These are phyloP conservation scores for Claviceps lovelessii DNA, from an alignment of 2,329 filamentous ascomycete genomes.

Conservation along the genomic window DNA sequence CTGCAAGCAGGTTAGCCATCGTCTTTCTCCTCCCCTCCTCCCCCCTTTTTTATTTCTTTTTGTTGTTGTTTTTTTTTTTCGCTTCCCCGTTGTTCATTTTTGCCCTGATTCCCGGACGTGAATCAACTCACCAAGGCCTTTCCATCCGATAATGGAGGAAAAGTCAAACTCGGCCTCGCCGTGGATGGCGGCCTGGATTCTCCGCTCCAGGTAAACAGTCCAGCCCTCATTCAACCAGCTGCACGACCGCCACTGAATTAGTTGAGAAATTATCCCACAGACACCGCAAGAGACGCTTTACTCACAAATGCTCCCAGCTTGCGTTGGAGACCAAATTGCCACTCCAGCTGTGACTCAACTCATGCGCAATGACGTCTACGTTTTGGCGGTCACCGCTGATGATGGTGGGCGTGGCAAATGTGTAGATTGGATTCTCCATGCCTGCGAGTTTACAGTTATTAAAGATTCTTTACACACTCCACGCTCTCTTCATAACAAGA, in stretches of 20 bases:
- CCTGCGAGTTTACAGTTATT: conserved; percentile 22
- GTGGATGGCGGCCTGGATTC: conserved; percentile 63
- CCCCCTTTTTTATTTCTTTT: too few species aligned
- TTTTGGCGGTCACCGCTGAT: conserved; percentile 86
- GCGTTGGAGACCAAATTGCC: conserved; percentile 71
- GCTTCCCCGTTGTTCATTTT: neutral
- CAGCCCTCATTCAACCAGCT: conserved; percentile 67
- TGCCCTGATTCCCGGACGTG: neutral
- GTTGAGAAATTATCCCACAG: too few species aligned
- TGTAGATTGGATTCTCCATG: conserved; percentile 89
- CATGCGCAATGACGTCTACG: conserved; percentile 90
- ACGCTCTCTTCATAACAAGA: neutral
- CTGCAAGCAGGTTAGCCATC: conserved; percentile 17
- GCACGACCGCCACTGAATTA: neutral
- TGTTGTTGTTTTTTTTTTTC: too few species aligned
- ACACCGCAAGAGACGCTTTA: conserved; percentile 4
- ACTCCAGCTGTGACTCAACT: conserved; percentile 65
- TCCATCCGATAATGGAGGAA: conserved; percentile 92
- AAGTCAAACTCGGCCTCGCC: conserved; percentile 82
- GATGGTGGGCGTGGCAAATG: conserved; percentile 87
- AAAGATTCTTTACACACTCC: neutral
- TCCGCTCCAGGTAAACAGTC: conserved; percentile 88
- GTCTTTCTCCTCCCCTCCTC: neutral
- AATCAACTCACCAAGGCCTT: conserved; percentile 47
- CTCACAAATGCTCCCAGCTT: conserved; percentile 68